Conservation (phyloP, 2,329 filamentous ascomycete genomes). For the Trichoderma aggressivum region DNA sequence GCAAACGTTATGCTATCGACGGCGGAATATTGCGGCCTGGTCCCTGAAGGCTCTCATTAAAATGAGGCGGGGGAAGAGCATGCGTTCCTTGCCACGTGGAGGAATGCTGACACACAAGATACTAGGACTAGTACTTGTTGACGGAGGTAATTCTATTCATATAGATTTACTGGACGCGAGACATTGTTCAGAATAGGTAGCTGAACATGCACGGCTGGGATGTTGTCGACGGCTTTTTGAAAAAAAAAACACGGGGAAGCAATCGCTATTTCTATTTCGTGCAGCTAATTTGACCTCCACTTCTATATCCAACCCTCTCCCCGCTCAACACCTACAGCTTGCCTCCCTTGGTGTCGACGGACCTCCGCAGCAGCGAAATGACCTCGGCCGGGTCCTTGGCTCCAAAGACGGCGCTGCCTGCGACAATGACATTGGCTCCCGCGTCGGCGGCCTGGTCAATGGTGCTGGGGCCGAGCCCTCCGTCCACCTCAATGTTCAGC, state of each 20-base stretch:
- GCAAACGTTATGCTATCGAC: background rate
- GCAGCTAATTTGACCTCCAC: background rate
- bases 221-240: background rate
- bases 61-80: background rate
- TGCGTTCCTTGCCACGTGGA: background rate
- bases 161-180: background rate
- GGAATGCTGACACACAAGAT: background rate
- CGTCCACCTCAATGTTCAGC: constrained; percentile 96
- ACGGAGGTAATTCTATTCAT: background rate
- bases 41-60: background rate
- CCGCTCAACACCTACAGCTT: constrained; percentile 34
- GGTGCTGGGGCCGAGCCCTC: constrained; percentile 80
- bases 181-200: background rate
- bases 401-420: constrained; percentile 92
- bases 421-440: constrained; percentile 96
- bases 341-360: constrained; percentile 62
- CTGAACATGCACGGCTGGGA: background rate
- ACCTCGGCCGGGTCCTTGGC: constrained; percentile 84
- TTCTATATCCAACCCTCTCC: background rate
- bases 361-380: constrained; percentile 73
- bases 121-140: background rate
- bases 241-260: background rate
- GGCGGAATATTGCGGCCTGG: background rate
- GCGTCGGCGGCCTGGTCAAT: constrained; percentile 93
- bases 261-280: background rate